Evolutionary conservation across 305 asterid genomes (phyloP).

Genomic region (Salvia sclarea): DNA sequence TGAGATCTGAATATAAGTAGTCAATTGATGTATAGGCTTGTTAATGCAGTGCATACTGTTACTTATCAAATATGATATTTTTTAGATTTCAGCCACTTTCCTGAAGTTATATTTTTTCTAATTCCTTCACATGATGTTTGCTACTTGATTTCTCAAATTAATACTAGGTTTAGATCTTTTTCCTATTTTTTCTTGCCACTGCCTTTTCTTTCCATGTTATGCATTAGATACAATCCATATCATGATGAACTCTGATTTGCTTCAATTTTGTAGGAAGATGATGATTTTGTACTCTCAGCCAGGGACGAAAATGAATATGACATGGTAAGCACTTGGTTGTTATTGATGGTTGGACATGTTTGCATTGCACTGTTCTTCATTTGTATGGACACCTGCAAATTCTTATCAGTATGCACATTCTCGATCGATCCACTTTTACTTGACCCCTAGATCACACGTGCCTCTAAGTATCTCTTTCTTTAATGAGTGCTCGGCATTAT

Average conservation of each 20-base stretch:
- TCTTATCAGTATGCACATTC: slow-evolving; percentile 4
- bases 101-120: not conserved
- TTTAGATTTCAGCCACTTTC: not conserved
- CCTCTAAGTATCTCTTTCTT: slow-evolving; percentile 1
- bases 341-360: slow-evolving; percentile 14
- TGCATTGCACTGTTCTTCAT: slow-evolving; percentile 12
- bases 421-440: not conserved
- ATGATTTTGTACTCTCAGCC: slow-evolving; percentile 63
- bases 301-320: slow-evolving; percentile 61
- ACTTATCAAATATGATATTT: not conserved
- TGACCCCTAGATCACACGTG: not conserved
- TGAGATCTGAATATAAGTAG: slow-evolving; percentile 2
- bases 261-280: slow-evolving; percentile 62
- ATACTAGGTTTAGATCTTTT: slow-evolving; percentile 3
- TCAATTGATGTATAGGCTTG: not conserved
- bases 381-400: slow-evolving; percentile 7
- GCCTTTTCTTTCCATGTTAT: slow-evolving; percentile 25
- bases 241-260: slow-evolving; percentile 22
- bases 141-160: slow-evolving; percentile 16
- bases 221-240: slow-evolving; percentile 11
- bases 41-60: slow-evolving; percentile 6
- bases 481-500: slow-evolving; percentile 5
- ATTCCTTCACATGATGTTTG: slow-evolving; percentile 17
- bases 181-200: slow-evolving; percentile 30
- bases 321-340: slow-evolving; percentile 45